These are phyloP conservation scores for Phyllosticta ampelicida DNA, from an alignment of 2,329 filamentous ascomycete species.

Conservation along the genomic window DNA sequence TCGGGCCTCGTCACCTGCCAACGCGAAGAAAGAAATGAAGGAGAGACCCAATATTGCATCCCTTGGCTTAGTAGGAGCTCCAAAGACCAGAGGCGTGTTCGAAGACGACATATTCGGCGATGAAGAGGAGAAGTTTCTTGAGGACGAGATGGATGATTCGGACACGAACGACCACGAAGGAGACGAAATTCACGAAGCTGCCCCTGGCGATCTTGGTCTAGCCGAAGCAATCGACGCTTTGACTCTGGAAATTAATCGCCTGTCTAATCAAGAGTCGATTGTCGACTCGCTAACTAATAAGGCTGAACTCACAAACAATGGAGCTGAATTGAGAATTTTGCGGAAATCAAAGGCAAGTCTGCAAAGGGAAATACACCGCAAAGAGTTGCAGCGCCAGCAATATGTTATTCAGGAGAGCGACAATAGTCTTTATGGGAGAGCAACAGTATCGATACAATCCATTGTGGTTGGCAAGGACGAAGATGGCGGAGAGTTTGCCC, in stretches of 20 bases:
- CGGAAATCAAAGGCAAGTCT: slow-evolving; percentile 90
- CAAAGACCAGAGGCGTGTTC: slow-evolving; percentile 84
- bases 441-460: slow-evolving; percentile 79
- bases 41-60: slow-evolving; percentile 83
- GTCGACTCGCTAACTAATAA: slow-evolving; percentile 87
- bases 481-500: slow-evolving; percentile 83
- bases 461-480: slow-evolving; percentile 88
- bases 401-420: slow-evolving; percentile 97
- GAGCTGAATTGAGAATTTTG: slow-evolving; percentile 80
- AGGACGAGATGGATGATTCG: slow-evolving; percentile 73
- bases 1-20: slow-evolving; percentile 32
- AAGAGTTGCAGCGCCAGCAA: slow-evolving; percentile 91
- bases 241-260: slow-evolving; percentile 82
- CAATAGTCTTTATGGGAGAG: slow-evolving; percentile 89
- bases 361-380: slow-evolving; percentile 81
- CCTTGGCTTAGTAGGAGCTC: slow-evolving; percentile 77
- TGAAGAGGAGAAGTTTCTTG: slow-evolving; percentile 63
- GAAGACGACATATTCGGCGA: slow-evolving; percentile 87
- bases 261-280: slow-evolving; percentile 78
- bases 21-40: slow-evolving; percentile 32
- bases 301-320: slow-evolving; percentile 94
- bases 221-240: slow-evolving; percentile 85
- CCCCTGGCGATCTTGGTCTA: slow-evolving; percentile 83
- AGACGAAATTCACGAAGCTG: slow-evolving; percentile 86
- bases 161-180: slow-evolving; percentile 50